phyloP scores from a whole-genome alignment of 257 asterid species.

The Petunia axillaris region DNA sequence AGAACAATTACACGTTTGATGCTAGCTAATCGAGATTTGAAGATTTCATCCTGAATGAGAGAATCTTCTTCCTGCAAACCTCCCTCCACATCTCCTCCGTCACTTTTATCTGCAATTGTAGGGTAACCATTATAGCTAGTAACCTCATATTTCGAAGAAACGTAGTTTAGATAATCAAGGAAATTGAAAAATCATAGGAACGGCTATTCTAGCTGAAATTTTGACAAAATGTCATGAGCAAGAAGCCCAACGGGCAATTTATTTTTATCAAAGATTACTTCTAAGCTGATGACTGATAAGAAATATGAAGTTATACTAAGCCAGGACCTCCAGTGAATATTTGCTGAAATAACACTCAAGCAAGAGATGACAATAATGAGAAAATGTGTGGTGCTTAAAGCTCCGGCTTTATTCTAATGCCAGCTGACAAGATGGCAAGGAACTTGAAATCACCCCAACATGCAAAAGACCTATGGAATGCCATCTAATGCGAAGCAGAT shows the following conservation, averaged over 20 bases:
- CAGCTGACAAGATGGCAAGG: neutral
- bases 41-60: constrained; percentile 87
- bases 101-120: constrained; percentile 70
- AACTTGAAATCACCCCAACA: constrained; percentile 1
- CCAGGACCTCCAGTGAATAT: neutral
- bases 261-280: neutral
- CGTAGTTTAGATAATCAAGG: neutral
- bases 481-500: neutral
- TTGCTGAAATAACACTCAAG: neutral
- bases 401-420: neutral
- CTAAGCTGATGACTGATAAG: constrained; percentile 15
- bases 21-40: constrained; percentile 87
- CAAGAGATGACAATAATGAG: neutral
- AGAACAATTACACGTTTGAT: constrained; percentile 72
- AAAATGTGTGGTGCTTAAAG: neutral
- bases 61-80: constrained; percentile 76
- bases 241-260: neutral
- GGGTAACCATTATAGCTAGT: constrained; percentile 16
- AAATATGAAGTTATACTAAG: neutral
- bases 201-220: constrained; percentile 13
- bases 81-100: constrained; percentile 68
- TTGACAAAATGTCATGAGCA: neutral
- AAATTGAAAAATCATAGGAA: constrained; percentile 22
- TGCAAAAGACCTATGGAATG: neutral
- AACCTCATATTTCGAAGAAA: constrained; percentile 16